phyloP scores from a whole-genome alignment of 2,329 filamentous ascomycete species.

The Periconia sp. region DNA sequence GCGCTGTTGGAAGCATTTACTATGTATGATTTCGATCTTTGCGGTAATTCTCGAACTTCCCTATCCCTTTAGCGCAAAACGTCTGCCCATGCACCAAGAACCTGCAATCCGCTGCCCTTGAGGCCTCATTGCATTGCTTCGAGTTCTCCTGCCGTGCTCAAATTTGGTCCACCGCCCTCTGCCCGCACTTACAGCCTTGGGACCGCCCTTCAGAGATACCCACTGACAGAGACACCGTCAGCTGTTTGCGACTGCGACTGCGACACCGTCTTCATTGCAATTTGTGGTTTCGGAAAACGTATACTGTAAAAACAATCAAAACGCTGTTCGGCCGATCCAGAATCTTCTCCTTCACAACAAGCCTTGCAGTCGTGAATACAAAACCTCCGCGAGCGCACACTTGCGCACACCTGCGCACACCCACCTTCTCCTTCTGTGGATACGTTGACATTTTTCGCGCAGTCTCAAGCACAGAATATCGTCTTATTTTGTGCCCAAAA shows the following conservation, averaged over 20 bases:
- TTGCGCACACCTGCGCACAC: background rate
- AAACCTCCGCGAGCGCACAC: conserved; percentile 6
- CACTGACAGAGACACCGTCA: background rate
- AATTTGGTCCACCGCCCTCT: background rate
- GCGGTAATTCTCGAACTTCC: background rate
- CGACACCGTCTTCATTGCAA: conserved; percentile 7
- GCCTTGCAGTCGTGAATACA: conserved; percentile 7
- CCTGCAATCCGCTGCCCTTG: background rate
- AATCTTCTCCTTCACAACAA: conserved; percentile 13
- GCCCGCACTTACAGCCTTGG: background rate
- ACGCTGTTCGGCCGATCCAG: conserved; percentile 14
- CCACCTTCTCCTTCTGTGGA: background rate
- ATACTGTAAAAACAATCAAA: conserved; percentile 9
- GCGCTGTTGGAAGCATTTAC: background rate
- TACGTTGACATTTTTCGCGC: background rate
- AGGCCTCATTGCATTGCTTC: background rate
- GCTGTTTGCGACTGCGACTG: background rate
- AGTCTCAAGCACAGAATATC: background rate
- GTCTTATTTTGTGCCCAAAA: background rate
- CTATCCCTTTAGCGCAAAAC: background rate
- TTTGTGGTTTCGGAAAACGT: conserved; percentile 6
- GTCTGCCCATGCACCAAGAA: conserved; percentile 2
- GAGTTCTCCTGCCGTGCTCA: conserved; percentile 1
- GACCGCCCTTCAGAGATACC: background rate
- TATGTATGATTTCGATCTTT: background rate